phyloP scores from a whole-genome alignment of 2,329 filamentous ascomycete genomes.

The Aspergillus sp. region DNA sequence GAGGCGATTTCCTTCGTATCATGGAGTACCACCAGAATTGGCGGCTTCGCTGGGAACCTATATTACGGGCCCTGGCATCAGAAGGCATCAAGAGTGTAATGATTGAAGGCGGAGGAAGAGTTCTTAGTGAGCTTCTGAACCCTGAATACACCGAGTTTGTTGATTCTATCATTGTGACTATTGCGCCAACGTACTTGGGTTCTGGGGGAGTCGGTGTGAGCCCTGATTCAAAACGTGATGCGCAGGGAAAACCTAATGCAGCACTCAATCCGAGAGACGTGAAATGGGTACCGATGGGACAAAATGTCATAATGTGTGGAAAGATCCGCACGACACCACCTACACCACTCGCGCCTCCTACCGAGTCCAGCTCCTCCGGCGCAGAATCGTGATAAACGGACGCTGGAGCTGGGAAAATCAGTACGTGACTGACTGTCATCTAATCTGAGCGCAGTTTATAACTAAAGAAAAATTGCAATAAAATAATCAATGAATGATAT shows the following conservation, averaged over 20 bases:
- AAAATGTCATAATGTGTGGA: constrained; percentile 81
- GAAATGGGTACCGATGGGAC: constrained; percentile 74
- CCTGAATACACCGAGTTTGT: constrained; percentile 62
- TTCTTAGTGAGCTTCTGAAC: constrained; percentile 79
- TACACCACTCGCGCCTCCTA: neutral
- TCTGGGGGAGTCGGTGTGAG: constrained; percentile 76
- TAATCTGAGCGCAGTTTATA: neutral
- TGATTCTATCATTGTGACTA: constrained; percentile 79
- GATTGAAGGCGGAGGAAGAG: constrained; percentile 81
- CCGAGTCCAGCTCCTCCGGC: constrained; percentile 4
- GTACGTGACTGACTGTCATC: neutral
- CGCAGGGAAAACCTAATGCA: constrained; percentile 54
- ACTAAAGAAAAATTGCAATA: neutral
- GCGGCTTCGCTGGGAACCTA: constrained; percentile 62
- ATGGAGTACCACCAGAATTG: constrained; percentile 39
- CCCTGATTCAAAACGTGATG: constrained; percentile 59
- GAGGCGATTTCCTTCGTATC: constrained; percentile 47
- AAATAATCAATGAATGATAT: neutral
- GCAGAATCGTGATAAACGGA: constrained; percentile 1
- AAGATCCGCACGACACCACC: constrained; percentile 41
- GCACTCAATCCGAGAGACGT: constrained; percentile 67
- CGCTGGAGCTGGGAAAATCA: neutral
- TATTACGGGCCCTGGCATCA: constrained; percentile 58
- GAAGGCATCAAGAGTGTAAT: constrained; percentile 76
- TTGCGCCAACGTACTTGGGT: constrained; percentile 89